These are phyloP conservation scores for Aureobasidium leucospermi DNA, from an alignment of 2,329 filamentous ascomycete species.

Conservation along the genomic window DNA sequence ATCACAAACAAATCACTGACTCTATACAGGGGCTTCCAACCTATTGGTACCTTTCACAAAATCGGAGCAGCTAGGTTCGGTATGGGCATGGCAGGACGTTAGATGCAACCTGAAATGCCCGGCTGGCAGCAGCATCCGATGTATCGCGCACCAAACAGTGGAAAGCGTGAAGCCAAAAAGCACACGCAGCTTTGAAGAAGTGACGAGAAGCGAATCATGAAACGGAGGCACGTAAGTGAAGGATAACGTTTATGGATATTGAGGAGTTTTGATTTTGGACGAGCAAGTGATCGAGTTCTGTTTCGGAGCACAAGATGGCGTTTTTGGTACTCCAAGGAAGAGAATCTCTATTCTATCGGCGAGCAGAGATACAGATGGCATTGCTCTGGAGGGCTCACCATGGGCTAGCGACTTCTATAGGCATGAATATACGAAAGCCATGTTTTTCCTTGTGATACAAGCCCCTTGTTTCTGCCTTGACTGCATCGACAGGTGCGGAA, in stretches of 20 bases:
- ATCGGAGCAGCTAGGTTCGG: slow-evolving; percentile 17
- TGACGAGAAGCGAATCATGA: slow-evolving; percentile 2
- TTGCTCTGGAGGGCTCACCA: background rate
- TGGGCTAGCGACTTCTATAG: background rate
- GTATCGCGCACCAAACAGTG: background rate
- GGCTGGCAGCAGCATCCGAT: background rate
- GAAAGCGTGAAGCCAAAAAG: background rate
- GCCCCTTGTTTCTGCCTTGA: background rate
- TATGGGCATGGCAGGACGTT: slow-evolving; percentile 17
- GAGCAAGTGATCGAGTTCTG: background rate
- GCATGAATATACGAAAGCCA: slow-evolving; percentile 5
- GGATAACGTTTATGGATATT: background rate
- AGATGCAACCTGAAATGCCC: background rate
- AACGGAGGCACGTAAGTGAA: background rate
- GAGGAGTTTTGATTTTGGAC: background rate
- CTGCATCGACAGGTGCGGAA: background rate
- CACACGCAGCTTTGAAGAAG: slow-evolving; percentile 3
- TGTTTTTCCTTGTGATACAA: background rate
- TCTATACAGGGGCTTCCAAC: slow-evolving; percentile 39
- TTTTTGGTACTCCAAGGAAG: background rate
- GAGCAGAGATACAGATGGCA: background rate
- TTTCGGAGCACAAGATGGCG: background rate
- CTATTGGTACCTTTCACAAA: slow-evolving; percentile 41
- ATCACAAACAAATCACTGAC: background rate
- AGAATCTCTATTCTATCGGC: background rate